A percentile compares a stretch with the other conserved stretches of the same genome.
These are phyloP conservation scores for Trifolium subterraneum DNA, from an alignment of 306 rosid species.

Conservation along the genomic window DNA sequence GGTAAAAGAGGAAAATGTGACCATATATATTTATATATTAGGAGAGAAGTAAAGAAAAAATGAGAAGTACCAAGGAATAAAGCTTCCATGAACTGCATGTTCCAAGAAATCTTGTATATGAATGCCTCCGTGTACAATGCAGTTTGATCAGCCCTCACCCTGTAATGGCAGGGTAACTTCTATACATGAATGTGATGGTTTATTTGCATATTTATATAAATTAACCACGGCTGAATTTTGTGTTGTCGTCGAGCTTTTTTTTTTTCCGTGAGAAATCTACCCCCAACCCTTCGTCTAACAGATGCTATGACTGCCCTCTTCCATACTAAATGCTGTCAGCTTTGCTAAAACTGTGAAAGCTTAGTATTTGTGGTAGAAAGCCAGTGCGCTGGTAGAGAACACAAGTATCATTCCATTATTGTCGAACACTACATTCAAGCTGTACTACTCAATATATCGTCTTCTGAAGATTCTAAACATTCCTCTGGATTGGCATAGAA, in stretches of 20 bases:
- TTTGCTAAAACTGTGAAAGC: conserved; percentile 45
- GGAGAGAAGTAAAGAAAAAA: conserved; percentile 37
- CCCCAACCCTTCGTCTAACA: conserved; percentile 31
- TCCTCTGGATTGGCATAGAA: conserved; percentile 91
- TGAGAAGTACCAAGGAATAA: conserved; percentile 46
- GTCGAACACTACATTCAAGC: conserved; percentile 51
- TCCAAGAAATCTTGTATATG: conserved; percentile 53
- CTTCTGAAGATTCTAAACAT: conserved; percentile 66
- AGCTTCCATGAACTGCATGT: conserved; percentile 52
- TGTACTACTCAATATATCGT: conserved; percentile 60
- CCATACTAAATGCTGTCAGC: conserved; percentile 48
- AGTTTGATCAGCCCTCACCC: conserved; percentile 64
- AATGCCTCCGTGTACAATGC: conserved; percentile 59
- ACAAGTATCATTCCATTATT: conserved; percentile 41
- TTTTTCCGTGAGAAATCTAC: conserved; percentile 38
- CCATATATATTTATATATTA: conserved; percentile 29
- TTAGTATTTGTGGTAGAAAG: conserved; percentile 45
- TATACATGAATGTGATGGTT: conserved; percentile 81
- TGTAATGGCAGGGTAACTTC: conserved; percentile 84
- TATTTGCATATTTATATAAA: conserved; percentile 57
- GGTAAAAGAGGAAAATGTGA: conserved; percentile 16
- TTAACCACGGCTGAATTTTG: conserved; percentile 47
- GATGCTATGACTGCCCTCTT: conserved; percentile 54
- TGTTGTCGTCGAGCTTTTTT: conserved; percentile 46
- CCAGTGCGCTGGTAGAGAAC: conserved; percentile 53